Percentiles rank a stretch among this genome's conserved stretches.
Conservation (phyloP, 208 protist genomes). For the Crithidia expoeki region DNA sequence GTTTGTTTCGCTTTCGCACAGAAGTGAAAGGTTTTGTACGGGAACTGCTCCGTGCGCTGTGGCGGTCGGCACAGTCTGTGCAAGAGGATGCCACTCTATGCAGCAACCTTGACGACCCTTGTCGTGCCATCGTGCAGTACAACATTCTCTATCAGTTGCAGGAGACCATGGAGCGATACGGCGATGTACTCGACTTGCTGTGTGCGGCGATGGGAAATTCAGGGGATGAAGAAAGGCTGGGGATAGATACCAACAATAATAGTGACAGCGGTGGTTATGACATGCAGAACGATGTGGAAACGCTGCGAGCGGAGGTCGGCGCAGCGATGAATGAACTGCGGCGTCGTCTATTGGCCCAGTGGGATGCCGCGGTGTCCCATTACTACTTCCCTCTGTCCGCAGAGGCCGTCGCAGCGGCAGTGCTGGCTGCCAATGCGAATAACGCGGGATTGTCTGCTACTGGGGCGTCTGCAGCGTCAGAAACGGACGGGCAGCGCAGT, state of each 20-base stretch:
- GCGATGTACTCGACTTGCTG: conserved; percentile 23
- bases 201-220: not conserved
- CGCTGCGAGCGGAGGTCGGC: conserved; percentile 16
- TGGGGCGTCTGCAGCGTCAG: not conserved
- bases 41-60: conserved; percentile 47
- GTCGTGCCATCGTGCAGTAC: conserved; percentile 46
- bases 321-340: conserved; percentile 23
- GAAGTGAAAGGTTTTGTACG: conserved; percentile 20
- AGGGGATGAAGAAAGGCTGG: not conserved
- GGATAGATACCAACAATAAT: not conserved
- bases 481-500: conserved; percentile 9
- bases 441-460: not conserved
- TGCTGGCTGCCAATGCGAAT: not conserved
- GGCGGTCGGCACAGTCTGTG: conserved; percentile 29
- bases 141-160: conserved; percentile 56
- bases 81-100: conserved; percentile 33
- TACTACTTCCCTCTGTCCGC: conserved; percentile 33
- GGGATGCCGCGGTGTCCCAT: conserved; percentile 12
- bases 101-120: conserved; percentile 57
- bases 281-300: conserved; percentile 13
- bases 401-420: conserved; percentile 3
- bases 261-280: too few species aligned
- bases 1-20: not conserved
- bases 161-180: conserved; percentile 41
- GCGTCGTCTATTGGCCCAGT: conserved; percentile 22